These are phyloP conservation scores for Russula sp. DNA, from an alignment of 768 basidiomycete species.

Conservation along the genomic window DNA sequence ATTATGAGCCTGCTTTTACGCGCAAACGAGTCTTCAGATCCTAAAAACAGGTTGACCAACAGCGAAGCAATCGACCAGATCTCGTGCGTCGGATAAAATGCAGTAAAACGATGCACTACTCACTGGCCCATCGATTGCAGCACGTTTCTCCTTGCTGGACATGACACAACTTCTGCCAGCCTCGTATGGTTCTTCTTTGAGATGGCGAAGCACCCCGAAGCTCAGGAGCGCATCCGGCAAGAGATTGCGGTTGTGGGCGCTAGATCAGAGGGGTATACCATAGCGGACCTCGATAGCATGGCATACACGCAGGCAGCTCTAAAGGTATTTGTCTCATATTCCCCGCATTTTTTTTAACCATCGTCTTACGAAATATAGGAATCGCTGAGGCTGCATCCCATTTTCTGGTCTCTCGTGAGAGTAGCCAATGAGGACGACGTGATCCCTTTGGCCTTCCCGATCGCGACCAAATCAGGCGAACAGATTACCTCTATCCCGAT, in stretches of 20 bases:
- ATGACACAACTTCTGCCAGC: constrained; percentile 16
- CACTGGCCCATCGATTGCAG: background rate
- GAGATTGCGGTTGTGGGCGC: constrained; percentile 11
- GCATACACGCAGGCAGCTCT: constrained; percentile 15
- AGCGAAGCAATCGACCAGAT: constrained; percentile 15
- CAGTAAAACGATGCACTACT: too few relatives aligned
- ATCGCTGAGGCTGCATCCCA: constrained; percentile 18
- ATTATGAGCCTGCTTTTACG: constrained; percentile 19
- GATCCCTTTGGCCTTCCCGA: constrained; percentile 16
- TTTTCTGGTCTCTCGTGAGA: constrained; percentile 6
- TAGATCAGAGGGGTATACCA: background rate
- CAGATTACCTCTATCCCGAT: constrained; percentile 15
- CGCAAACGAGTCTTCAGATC: constrained; percentile 13
- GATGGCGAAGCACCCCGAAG: constrained; percentile 15
- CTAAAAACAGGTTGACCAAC: background rate
- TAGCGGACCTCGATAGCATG: constrained; percentile 14
- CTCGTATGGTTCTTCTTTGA: constrained; percentile 19
- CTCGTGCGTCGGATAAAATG: constrained; percentile 1
- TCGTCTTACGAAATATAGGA: background rate
- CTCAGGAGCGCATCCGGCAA: constrained; percentile 14
- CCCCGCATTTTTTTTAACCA: background rate
- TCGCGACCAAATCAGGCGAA: constrained; percentile 15
- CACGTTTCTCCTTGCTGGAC: constrained; percentile 13
- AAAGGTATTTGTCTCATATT: constrained; percentile 5
- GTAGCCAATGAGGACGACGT: constrained; percentile 16